These are phyloP conservation scores for Rhodotorula toruloides DNA, from an alignment of 768 basidiomycete species.

Conservation along the genomic window DNA sequence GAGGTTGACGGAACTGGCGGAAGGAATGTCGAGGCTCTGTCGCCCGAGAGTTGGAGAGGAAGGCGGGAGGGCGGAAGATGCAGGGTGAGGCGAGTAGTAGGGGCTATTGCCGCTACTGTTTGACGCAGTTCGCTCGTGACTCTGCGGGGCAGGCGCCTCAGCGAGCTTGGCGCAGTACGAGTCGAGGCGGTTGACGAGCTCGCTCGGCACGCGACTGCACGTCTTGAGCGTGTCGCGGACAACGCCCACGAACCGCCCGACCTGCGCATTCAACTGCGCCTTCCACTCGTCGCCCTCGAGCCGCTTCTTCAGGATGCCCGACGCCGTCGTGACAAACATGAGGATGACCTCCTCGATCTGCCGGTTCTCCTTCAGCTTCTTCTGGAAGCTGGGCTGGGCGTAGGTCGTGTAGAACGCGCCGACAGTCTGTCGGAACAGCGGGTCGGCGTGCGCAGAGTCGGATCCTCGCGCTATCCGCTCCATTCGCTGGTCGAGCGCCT, in stretches of 20 bases:
- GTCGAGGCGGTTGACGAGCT: slow-evolving; percentile 74
- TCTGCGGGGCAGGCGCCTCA: slow-evolving; percentile 46
- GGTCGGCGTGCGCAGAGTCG: slow-evolving; percentile 62
- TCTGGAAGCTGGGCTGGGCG: slow-evolving; percentile 73
- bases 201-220: slow-evolving; percentile 61
- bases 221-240: slow-evolving; percentile 65
- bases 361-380: slow-evolving; percentile 89
- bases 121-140: too few species aligned
- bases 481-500: slow-evolving; percentile 80
- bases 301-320: slow-evolving; percentile 76
- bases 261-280: slow-evolving; percentile 82
- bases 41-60: slow-evolving; percentile 36
- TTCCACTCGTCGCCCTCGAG: slow-evolving; percentile 76
- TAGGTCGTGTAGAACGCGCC: slow-evolving; percentile 89
- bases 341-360: slow-evolving; percentile 97
- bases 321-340: slow-evolving; percentile 88
- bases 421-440: slow-evolving; percentile 79
- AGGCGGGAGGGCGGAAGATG: slow-evolving; percentile 51
- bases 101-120: too few species aligned
- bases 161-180: slow-evolving; percentile 75
- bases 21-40: background rate
- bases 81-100: slow-evolving; percentile 51
- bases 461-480: slow-evolving; percentile 91
- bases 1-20: slow-evolving; percentile 50
- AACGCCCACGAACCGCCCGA: slow-evolving; percentile 78